Evolutionary conservation across 148 eudicot genomes (phyloP).

Genomic region (Diospyros lotus): DNA sequence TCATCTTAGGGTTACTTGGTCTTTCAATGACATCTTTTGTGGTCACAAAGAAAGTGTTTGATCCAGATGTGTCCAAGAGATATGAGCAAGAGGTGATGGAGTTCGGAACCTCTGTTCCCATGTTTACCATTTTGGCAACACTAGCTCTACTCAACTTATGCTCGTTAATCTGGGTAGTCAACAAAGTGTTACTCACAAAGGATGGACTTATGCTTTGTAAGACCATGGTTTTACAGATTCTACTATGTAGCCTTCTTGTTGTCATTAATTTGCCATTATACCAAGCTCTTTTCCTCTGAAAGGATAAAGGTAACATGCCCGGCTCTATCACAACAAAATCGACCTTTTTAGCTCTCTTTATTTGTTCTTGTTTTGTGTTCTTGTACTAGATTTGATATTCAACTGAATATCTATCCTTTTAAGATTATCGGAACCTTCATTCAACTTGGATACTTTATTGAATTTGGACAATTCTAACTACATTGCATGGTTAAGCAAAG

Average conservation of each 20-base stretch:
- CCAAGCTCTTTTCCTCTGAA: constrained; percentile 31
- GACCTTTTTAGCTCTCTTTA: too few species aligned
- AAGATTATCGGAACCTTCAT: too few species aligned
- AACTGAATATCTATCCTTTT: too few species aligned
- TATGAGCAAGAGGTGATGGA: constrained; percentile 30
- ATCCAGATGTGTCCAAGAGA: constrained; percentile 22
- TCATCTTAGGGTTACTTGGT: constrained; percentile 21
- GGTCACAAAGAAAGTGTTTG: constrained; percentile 31
- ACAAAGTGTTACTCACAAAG: constrained; percentile 9
- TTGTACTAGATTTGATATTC: too few species aligned
- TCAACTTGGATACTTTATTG: too few species aligned
- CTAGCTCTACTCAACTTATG: constrained; percentile 20
- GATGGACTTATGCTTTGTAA: neutral
- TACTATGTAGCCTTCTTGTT: constrained; percentile 21
- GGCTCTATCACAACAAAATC: too few species aligned
- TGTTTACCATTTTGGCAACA: constrained; percentile 26
- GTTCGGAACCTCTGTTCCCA: constrained; percentile 31
- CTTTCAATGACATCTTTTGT: constrained; percentile 23
- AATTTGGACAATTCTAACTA: too few species aligned
- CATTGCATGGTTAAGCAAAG: too few species aligned
- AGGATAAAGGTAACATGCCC: constrained; percentile 34
- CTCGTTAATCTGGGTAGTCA: constrained; percentile 15
- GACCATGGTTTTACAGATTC: constrained; percentile 15
- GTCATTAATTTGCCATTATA: constrained; percentile 31
- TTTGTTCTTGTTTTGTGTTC: too few species aligned